These are phyloP conservation scores for Euphorbia celastroides DNA, from an alignment of 441 rosid species.

Conservation along the genomic window DNA sequence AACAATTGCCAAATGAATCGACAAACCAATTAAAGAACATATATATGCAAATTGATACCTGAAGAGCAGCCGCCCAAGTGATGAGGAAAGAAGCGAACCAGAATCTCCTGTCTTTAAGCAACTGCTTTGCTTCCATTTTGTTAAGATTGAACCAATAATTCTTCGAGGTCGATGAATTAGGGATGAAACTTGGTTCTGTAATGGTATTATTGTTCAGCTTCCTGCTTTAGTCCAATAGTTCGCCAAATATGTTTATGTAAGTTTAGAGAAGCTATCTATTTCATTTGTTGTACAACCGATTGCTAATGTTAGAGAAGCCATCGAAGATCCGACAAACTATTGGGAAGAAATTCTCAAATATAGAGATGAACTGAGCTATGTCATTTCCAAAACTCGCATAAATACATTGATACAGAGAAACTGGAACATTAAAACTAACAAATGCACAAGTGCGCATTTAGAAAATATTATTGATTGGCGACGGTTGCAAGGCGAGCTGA, in stretches of 20 bases:
- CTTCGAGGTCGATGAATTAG: not conserved
- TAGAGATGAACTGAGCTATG: too few relatives aligned
- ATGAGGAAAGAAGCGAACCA: slow-evolving; percentile 74
- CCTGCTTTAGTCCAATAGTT: not conserved
- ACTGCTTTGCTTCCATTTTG: slow-evolving; percentile 47
- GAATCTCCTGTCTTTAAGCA: slow-evolving; percentile 74
- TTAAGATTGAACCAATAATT: slow-evolving; percentile 22
- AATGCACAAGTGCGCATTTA: too few relatives aligned
- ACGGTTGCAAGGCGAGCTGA: slow-evolving; percentile 18
- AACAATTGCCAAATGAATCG: not conserved
- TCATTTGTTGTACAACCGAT: too few relatives aligned
- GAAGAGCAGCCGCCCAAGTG: slow-evolving; percentile 86
- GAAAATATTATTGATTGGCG: too few relatives aligned
- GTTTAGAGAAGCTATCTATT: too few relatives aligned
- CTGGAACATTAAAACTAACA: too few relatives aligned
- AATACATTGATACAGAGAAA: too few relatives aligned
- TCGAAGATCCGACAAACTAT: too few relatives aligned
- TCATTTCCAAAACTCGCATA: too few relatives aligned
- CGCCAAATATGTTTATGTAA: too few relatives aligned
- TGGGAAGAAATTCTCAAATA: too few relatives aligned
- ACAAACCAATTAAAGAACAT: not conserved
- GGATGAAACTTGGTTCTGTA: not conserved
- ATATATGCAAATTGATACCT: slow-evolving; percentile 30
- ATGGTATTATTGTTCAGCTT: not conserved
- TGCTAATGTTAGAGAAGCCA: too few relatives aligned